Conservation (phyloP, 495 filamentous ascomycete species). For the Trichoderma erinaceum region DNA sequence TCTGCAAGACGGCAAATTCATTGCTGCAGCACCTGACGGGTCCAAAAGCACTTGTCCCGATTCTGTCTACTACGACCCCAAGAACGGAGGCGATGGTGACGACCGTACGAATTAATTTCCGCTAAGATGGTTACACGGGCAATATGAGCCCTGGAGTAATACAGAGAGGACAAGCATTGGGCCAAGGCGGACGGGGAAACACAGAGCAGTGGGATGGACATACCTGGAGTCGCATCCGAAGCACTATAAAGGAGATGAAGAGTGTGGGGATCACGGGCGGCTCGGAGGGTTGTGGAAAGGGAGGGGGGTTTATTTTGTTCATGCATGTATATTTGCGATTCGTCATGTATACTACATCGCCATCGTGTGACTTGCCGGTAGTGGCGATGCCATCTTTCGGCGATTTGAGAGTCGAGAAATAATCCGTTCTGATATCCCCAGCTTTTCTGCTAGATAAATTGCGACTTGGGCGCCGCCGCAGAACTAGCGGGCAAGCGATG, state of each 20-base stretch:
- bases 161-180: neutral
- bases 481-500: no score
- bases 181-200: neutral
- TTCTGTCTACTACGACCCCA: constrained; percentile 17
- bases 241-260: neutral
- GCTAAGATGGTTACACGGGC: neutral
- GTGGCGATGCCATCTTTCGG: neutral
- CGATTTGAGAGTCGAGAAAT: neutral
- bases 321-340: constrained; percentile 8
- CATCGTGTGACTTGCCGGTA: constrained; percentile 1
- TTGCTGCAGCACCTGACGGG: constrained; percentile 30
- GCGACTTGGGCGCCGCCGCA: no score
- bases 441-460: no score
- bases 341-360: constrained; percentile 4
- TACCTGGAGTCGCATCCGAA: neutral
- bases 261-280: constrained; percentile 3
- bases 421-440: neutral
- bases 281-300: neutral
- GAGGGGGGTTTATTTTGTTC: neutral
- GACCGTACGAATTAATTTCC: neutral
- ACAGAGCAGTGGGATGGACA: neutral
- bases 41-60: constrained; percentile 13
- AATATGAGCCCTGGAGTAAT: neutral
- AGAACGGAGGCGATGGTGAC: constrained; percentile 20
- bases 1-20: constrained; percentile 63